Evolutionary conservation across 441 rosid genomes (phyloP).

Genomic region (Corymbia calophylla): DNA sequence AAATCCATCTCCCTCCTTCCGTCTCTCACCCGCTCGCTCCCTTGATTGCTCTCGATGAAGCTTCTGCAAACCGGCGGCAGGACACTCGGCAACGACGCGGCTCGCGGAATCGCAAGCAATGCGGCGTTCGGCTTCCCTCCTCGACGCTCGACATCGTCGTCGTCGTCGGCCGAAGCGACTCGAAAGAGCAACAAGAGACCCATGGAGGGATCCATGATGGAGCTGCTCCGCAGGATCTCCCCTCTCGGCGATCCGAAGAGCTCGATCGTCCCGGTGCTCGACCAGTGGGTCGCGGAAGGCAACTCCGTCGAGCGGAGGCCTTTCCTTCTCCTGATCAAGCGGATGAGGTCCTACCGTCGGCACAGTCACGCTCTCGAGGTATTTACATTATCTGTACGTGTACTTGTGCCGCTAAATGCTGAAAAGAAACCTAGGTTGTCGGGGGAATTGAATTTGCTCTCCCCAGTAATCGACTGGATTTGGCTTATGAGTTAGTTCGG

Average conservation of each 20-base stretch:
- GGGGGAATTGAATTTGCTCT: background rate
- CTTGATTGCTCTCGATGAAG: background rate
- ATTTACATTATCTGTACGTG: background rate
- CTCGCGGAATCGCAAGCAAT: background rate
- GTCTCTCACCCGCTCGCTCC: background rate
- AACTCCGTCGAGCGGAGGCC: background rate
- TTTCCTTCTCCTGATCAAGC: background rate
- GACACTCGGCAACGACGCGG: background rate
- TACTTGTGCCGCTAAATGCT: background rate
- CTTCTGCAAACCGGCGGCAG: background rate
- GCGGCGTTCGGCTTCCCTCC: background rate
- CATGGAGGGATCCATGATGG: background rate
- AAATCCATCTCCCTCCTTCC: background rate
- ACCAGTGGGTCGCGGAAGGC: slow-evolving; percentile 12
- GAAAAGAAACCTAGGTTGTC: background rate
- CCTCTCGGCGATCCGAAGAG: slow-evolving; percentile 1
- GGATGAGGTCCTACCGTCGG: background rate
- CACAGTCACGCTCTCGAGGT: background rate
- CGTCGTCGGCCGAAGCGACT: background rate
- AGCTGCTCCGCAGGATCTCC: background rate
- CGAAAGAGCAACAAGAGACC: background rate
- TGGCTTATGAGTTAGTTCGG: background rate
- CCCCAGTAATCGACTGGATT: background rate
- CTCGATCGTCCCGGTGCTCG: slow-evolving; percentile 10
- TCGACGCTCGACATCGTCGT: background rate